Evolutionary conservation across 345 rosid species (phyloP), one percentile per base, ranked within the genome.

Genomic region (Citrus maxima): DNA sequence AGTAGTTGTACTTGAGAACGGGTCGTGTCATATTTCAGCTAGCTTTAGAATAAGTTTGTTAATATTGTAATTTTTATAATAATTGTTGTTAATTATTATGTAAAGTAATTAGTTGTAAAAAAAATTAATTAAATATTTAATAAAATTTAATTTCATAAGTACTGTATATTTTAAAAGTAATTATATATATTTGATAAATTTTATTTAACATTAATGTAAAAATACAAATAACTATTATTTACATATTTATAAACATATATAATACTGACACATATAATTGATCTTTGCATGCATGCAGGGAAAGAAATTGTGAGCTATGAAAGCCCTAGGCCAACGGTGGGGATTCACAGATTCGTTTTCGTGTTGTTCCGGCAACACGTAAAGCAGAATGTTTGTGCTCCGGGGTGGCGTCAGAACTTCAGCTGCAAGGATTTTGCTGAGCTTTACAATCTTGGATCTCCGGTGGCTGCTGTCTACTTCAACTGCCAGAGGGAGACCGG

Each of bases 381-480:
- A 6, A 86, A 96, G 81, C 98, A 95, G 70, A 91, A 95, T 0
- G 98, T 95, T 37, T 93, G 90, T 32, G 89, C 90, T 3, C 99
- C 99, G 0, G 95, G 92, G 19, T 95, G 99, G 98, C 93, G 99
- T 19, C 98, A 89, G 85, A 86, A 90, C 69, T 95, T 95, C 86
- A 87, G 73, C 78, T 92, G 97, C 70, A 87, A 87, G 76, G 90
- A 95, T 72, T 95, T 95, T 58, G 98, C 98, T 35, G 93, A 90
- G 79, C 90, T 93, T 12, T 95, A 93, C 87, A 93, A 93, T 72
- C 93, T 95, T 0, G 96, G 99, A 0, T 80, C 51, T 4, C 99
- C 99, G 0, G 99, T 90, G 34, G 95, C 99, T 0, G 90, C 98
- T 1, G 89, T 91, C 38, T 93, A 84, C 70, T 95, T 87, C 77